phyloP scores from a whole-genome alignment of 257 asterid species.

The Cynanchum wilfordii region DNA sequence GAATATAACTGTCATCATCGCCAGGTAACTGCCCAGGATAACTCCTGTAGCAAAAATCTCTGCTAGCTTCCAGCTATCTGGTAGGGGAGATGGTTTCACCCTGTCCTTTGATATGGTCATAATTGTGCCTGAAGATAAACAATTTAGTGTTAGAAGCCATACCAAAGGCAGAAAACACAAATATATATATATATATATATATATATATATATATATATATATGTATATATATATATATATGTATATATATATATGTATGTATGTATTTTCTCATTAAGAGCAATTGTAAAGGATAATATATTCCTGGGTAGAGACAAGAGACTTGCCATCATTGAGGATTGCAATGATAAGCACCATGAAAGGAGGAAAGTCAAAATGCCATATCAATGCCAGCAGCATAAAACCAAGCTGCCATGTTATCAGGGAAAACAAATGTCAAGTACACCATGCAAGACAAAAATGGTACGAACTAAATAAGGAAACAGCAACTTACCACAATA shows the following conservation, averaged over 20 bases:
- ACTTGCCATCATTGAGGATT: constrained; percentile 81
- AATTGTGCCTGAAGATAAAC: constrained; percentile 65
- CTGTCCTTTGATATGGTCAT: constrained; percentile 97
- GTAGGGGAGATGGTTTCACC: constrained; percentile 95
- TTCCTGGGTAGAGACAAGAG: constrained; percentile 12
- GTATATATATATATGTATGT: too few relatives aligned
- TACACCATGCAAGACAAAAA: background rate
- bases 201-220: too few relatives aligned
- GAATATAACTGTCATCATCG: constrained; percentile 97
- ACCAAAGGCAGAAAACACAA: too few relatives aligned
- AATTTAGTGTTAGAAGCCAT: background rate
- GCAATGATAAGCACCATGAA: constrained; percentile 99
- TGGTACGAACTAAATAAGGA: background rate
- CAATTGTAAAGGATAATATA: background rate
- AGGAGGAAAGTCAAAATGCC: constrained; percentile 97
- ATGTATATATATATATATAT: too few relatives aligned
- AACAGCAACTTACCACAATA: constrained; percentile 68
- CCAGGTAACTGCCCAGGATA: constrained; percentile 87
- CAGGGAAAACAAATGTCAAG: background rate
- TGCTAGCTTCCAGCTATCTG: constrained; percentile 96
- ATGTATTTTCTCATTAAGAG: background rate
- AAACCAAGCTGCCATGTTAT: constrained; percentile 74
- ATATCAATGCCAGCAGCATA: constrained; percentile 91
- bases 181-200: too few relatives aligned
- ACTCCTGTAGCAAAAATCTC: constrained; percentile 91